Conservation (phyloP, 2,329 filamentous ascomycete genomes). For the Rutstroemia sp. region DNA sequence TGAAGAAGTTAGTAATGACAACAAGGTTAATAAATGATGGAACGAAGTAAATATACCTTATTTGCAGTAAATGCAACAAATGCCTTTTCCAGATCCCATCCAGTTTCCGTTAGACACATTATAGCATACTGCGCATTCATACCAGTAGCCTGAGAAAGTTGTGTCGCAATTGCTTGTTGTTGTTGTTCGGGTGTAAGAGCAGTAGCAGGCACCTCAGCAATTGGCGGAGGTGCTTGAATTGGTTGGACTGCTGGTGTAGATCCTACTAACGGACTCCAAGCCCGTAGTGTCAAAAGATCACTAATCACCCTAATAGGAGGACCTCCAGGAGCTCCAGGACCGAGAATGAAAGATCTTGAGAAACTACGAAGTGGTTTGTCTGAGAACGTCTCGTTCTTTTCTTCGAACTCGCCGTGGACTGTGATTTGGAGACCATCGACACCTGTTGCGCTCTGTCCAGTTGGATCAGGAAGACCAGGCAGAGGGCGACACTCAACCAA, state of each 20-base stretch:
- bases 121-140: conserved; percentile 75
- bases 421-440: conserved; percentile 73
- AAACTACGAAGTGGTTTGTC: conserved; percentile 66
- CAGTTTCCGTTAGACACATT: conserved; percentile 71
- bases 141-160: conserved; percentile 69
- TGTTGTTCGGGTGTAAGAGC: conserved; percentile 24
- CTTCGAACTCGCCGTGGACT: conserved; percentile 80
- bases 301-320: conserved; percentile 62
- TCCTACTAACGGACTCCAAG: conserved; percentile 46
- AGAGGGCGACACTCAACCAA: conserved; percentile 75
- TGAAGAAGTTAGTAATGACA: neutral
- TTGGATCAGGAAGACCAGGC: conserved; percentile 62
- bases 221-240: conserved; percentile 12
- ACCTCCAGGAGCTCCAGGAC: conserved; percentile 59
- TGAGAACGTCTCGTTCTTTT: conserved; percentile 51
- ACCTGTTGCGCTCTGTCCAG: conserved; percentile 53
- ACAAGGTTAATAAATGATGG: neutral
- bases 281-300: conserved; percentile 69
- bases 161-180: conserved; percentile 63
- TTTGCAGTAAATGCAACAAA: conserved; percentile 67
- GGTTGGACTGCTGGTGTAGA: conserved; percentile 7
- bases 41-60: conserved; percentile 44
- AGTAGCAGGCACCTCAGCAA: conserved; percentile 5
- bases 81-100: conserved; percentile 74
- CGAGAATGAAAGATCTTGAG: conserved; percentile 72